Conservation (phyloP, 2,329 filamentous ascomycete genomes). For the Penicillium sp. region DNA sequence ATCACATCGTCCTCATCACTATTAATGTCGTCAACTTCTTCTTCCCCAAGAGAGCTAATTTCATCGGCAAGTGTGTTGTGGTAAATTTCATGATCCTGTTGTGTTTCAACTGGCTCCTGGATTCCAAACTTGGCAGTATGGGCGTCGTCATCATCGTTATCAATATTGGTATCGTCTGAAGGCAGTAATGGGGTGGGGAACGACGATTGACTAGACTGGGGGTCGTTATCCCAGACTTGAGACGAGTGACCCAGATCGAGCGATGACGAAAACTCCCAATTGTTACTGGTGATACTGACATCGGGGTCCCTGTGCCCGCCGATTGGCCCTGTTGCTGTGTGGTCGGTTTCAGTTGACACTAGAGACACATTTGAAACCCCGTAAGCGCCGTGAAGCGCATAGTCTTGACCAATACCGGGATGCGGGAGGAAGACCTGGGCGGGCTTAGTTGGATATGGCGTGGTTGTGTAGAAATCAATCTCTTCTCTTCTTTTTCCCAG, state of each 20-base stretch:
- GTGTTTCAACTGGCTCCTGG: not conserved
- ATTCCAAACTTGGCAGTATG: not conserved
- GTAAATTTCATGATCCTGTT: not conserved
- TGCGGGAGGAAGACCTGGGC: slow-evolving; percentile 43
- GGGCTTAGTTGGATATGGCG: slow-evolving; percentile 46
- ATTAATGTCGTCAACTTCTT: slow-evolving; percentile 7
- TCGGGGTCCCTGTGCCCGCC: slow-evolving; percentile 23
- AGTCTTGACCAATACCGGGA: slow-evolving; percentile 35
- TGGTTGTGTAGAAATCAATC: slow-evolving; percentile 37
- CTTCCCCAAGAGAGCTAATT: not conserved
- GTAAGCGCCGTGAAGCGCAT: slow-evolving; percentile 28
- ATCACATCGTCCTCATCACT: slow-evolving; percentile 26
- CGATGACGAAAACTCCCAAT: slow-evolving; percentile 36
- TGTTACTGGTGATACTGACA: slow-evolving; percentile 18
- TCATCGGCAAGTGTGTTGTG: not conserved
- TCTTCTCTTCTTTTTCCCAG: slow-evolving; percentile 35
- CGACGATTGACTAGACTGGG: slow-evolving; percentile 35
- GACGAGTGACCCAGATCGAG: slow-evolving; percentile 35
- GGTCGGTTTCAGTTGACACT: slow-evolving; percentile 26
- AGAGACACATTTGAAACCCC: slow-evolving; percentile 29
- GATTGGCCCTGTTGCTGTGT: slow-evolving; percentile 25
- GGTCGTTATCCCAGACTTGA: slow-evolving; percentile 36
- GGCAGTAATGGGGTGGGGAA: slow-evolving; percentile 24
- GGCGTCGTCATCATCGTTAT: not conserved
- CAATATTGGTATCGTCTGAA: slow-evolving; percentile 9